Base-by-base conservation (phyloP, 2,329 filamentous ascomycete genomes). In the Didymellaceae sp. region DNA sequence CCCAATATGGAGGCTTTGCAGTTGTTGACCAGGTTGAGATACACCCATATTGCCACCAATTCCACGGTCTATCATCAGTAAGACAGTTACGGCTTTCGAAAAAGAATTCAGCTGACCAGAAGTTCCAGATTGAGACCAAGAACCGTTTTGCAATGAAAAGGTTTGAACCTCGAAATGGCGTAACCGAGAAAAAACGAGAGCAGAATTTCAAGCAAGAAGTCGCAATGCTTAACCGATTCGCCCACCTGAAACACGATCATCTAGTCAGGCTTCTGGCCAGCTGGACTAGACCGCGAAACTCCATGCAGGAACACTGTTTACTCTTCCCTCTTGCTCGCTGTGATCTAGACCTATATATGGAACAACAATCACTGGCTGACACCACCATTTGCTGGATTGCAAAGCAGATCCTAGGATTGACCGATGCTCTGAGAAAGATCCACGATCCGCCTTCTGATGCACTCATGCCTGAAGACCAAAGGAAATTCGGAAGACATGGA, bases 201-300 rank as follows among this genome's bases (percentile, higher is more conserved):
- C 3, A 16, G 13, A 49, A 43, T 2, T 56, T 56, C 18, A 3
- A 24, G 14, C 32, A 20, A 10, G 54, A 57, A 30, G 40, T 44
- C 2, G 26, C 37, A 1, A 45, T 32, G 1, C 30, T 50, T 6
- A 55, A 41, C 30, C 41, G 45, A 0, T 60, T 60, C 45, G 54
- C 22, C 28, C 49, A 49, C 1, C 45, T 55, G 22, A n/a, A 3
- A n/a, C 44, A 52, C 34, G 24, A 31, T 17, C 54, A 61, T 38
- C 24, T 61, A 3, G 52, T 58, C 28, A 61, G 47, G 5, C 38
- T 61, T 1, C 38, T 61, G 13, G 54, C 54, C 47, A 55, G 43
- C 2, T 61, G 55, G 55, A 49, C 32, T 11, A 13, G 14, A 18
- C 17, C 32, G 5, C 3, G 11, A 13, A 21, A 10, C 10, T 25